These are phyloP conservation scores for Polygonum maritimum DNA, from an alignment of 148 eudicot genomes.

Conservation along the genomic window DNA sequence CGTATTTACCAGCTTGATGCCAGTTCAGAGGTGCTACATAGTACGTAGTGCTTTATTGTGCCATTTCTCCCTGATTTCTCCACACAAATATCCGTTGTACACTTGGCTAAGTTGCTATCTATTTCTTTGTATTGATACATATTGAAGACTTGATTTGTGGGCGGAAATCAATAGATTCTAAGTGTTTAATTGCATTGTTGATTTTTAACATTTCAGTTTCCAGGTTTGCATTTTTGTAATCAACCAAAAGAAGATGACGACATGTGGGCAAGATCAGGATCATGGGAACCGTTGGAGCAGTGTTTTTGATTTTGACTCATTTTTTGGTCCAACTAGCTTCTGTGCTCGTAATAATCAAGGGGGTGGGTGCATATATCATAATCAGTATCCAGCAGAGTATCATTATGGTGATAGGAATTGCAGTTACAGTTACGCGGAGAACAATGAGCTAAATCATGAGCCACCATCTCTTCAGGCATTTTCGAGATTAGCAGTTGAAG, in stretches of 20 bases:
- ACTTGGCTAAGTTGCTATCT: not conserved
- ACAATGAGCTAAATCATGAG: slow-evolving; percentile 42
- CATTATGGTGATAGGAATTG: slow-evolving; percentile 20
- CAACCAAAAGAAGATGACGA: slow-evolving; percentile 20
- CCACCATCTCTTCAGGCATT: slow-evolving; percentile 59
- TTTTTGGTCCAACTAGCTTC: slow-evolving; percentile 23
- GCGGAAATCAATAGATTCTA: not conserved
- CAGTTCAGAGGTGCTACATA: not conserved
- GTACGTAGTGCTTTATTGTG: not conserved
- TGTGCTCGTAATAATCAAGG: slow-evolving; percentile 43
- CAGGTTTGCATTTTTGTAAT: slow-evolving; percentile 11
- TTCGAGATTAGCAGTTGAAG: slow-evolving; percentile 45
- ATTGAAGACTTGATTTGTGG: not conserved
- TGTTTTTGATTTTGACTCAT: slow-evolving; percentile 55
- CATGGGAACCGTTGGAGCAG: slow-evolving; percentile 50
- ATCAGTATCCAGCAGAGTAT: slow-evolving; percentile 34
- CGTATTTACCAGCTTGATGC: not conserved
- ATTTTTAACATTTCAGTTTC: not conserved
- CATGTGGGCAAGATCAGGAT: slow-evolving; percentile 63
- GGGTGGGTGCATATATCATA: slow-evolving; percentile 47
- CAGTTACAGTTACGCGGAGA: slow-evolving; percentile 33
- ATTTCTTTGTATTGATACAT: not conserved
- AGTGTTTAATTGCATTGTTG: not conserved
- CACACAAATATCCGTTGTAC: not conserved
- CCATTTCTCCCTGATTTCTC: not conserved